Conservation (phyloP, 2,329 filamentous ascomycete genomes). For the Colletotrichum nymphaeae region DNA sequence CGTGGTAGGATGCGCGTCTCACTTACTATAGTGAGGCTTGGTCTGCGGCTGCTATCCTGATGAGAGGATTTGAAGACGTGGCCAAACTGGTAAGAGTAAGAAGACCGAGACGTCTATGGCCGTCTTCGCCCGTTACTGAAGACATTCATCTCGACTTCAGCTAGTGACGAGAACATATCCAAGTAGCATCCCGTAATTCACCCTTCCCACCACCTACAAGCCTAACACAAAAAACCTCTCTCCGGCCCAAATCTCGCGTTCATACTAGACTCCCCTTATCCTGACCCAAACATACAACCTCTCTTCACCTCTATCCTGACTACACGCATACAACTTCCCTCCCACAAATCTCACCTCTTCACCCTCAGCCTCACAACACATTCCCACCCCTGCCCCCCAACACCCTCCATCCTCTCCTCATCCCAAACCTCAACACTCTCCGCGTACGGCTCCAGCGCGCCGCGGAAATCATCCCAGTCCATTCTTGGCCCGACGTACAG, state of each 20-base stretch:
- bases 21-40: background rate
- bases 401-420: slow-evolving; percentile 19
- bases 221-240: background rate
- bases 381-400: slow-evolving; percentile 22
- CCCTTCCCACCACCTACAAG: no score
- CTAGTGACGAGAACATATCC: no score
- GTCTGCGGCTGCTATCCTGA: background rate
- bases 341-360: background rate
- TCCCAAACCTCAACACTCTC: slow-evolving; percentile 12
- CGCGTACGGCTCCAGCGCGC: background rate
- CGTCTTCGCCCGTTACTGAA: background rate
- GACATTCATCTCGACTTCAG: background rate
- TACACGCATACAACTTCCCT: background rate
- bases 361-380: slow-evolving; percentile 14
- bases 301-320: background rate
- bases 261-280: background rate
- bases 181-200: no score
- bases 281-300: background rate
- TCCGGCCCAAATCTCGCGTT: background rate
- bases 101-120: background rate
- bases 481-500: slow-evolving; percentile 25
- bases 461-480: slow-evolving; percentile 24
- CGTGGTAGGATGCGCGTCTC: background rate
- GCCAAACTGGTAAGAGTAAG: background rate
- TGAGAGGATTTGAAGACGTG: background rate